Base-by-base conservation (phyloP, 805 yeast genomes). In the Metschnikowia anglica region DNA sequence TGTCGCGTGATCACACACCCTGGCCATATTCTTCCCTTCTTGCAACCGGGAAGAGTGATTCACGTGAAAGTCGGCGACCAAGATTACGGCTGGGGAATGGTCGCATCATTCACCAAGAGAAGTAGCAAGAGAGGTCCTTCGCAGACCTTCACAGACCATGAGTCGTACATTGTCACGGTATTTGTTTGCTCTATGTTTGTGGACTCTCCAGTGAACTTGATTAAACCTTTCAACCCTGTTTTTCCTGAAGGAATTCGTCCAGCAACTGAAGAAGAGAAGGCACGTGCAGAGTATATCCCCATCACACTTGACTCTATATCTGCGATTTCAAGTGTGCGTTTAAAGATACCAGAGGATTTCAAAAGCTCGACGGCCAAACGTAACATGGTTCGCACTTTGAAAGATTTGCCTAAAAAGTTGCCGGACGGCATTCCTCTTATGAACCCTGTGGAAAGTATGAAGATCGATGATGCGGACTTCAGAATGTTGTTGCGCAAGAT, bases 71-170 rank as follows among this genome's bases (percentile, higher is more conserved):
- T 90, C 37, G 76, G 75, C 13, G 70, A 68, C 5, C 64, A 76
- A 35, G 85, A 88, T 47, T 95, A 89, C 61, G 97, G 97, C n/a
- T 93, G 99, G 99, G 97, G 91, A 44, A 85, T 87, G 59, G 93
- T 90, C 10, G 80, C 86, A 9, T 79, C 81, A 35, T 86, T 83
- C 54, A 72, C 78, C 31, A 90, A 88, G 63, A 76, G 98, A 60
- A 65, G 67, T 35, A 78, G 71, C 56, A 84, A 80, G 56, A 75
- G 85, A 59, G 74, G 77, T 51, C 77, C 79, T 17, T 55, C 75
- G 9, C 80, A 77, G 42, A 70, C 68, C 2, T 88, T 69, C 61
- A 73, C 83, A 13, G 97, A 90, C 53, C 97, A 91, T 61, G 96
- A 93, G 60, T 80, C 95, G 0, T 91, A 88, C 61, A 72, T 93